A percentile compares a stretch with the other conserved stretches of the same genome.
phyloP scores from a whole-genome alignment of 257 asterid genomes.

The Fraxinus americana region DNA sequence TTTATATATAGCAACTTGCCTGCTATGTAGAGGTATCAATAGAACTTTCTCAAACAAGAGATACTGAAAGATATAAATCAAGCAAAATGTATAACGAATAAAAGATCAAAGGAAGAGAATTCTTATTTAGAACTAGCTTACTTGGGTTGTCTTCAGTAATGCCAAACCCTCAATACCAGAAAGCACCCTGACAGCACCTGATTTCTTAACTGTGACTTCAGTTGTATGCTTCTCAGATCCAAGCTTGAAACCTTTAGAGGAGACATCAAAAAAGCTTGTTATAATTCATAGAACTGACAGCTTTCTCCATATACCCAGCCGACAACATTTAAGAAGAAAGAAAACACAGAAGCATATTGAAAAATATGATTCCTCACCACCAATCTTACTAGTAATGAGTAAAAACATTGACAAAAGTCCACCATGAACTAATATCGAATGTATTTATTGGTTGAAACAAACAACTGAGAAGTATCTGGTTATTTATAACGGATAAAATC shows the following conservation, averaged over 20 bases:
- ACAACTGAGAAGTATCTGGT: neutral
- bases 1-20: neutral
- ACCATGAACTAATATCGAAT: neutral
- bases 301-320: neutral
- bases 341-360: slow-evolving; percentile 1
- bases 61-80: neutral
- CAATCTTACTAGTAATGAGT: slow-evolving; percentile 12
- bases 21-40: neutral
- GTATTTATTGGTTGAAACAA: neutral
- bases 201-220: slow-evolving; percentile 68
- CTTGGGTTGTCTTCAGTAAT: slow-evolving; percentile 91
- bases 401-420: neutral
- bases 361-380: slow-evolving; percentile 9
- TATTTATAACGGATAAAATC: no score
- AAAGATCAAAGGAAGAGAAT: slow-evolving; percentile 8
- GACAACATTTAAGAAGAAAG: slow-evolving; percentile 14
- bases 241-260: slow-evolving; percentile 74
- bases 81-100: slow-evolving; percentile 12
- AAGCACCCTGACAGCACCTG: slow-evolving; percentile 63
- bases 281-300: neutral
- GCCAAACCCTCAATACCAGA: slow-evolving; percentile 88
- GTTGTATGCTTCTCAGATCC: slow-evolving; percentile 93
- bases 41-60: slow-evolving; percentile 4
- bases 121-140: slow-evolving; percentile 32
- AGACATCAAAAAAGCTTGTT: slow-evolving; percentile 8